Conservation (phyloP, 345 rosid species). For the Lumnitzera littorea region DNA sequence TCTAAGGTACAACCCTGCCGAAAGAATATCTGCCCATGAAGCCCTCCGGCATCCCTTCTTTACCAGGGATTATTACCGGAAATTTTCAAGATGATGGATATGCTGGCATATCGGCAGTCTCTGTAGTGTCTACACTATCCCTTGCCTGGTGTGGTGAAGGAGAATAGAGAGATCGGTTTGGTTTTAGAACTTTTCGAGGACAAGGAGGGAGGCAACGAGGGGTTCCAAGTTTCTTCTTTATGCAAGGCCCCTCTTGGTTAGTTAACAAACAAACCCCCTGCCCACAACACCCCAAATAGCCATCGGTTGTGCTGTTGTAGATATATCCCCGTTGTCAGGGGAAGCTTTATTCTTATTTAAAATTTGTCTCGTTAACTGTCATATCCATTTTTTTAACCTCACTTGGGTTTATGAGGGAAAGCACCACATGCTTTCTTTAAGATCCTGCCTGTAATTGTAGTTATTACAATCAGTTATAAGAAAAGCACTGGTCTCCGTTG, state of each 20-base stretch:
- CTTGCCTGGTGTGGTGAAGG: neutral
- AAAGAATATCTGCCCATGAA: conserved; percentile 40
- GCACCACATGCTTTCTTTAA: too few relatives aligned
- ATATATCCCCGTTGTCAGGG: conserved; percentile 8
- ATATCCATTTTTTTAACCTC: too few relatives aligned
- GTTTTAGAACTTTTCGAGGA: neutral
- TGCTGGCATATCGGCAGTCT: neutral
- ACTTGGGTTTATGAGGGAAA: too few relatives aligned
- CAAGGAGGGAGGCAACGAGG: too few relatives aligned
- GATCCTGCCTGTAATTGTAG: too few relatives aligned
- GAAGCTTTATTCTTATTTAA: conserved; percentile 14
- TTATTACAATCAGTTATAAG: too few relatives aligned
- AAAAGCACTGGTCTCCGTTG: too few relatives aligned
- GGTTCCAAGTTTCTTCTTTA: too few relatives aligned
- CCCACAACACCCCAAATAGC: too few relatives aligned
- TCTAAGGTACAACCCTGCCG: conserved; percentile 46
- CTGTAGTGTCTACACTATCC: conserved; percentile 1
- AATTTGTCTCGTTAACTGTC: neutral
- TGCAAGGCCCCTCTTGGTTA: too few relatives aligned
- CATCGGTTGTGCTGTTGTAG: conserved; percentile 13
- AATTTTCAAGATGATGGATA: conserved; percentile 18
- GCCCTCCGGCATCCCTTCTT: conserved; percentile 67
- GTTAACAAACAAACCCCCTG: too few relatives aligned
- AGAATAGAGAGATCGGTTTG: conserved; percentile 4
- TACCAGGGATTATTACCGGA: conserved; percentile 33